Evolutionary conservation across 169 alveolate genomes (phyloP).

Genomic region (Eimeria falciformis): DNA sequence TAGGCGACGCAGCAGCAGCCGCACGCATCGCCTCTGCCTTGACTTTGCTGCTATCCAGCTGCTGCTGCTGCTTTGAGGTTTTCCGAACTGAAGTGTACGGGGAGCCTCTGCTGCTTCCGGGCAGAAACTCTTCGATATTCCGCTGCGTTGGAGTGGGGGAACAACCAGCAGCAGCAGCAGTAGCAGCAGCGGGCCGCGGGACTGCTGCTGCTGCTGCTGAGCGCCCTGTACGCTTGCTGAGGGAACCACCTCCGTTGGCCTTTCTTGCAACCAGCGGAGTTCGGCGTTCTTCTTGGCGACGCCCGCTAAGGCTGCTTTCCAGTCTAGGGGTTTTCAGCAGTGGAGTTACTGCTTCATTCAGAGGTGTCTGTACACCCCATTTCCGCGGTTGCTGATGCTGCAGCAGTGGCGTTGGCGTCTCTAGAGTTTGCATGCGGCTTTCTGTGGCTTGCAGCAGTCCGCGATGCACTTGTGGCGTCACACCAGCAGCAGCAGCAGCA

Average conservation of each 20-base stretch:
- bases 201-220: constrained; percentile 27
- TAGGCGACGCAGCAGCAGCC: constrained; percentile 20
- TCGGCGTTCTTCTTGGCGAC: no score
- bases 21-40: not conserved
- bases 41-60: not conserved
- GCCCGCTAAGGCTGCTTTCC: not conserved
- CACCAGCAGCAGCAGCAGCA: constrained; percentile 33
- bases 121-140: constrained; percentile 36
- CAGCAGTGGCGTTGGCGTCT: not conserved
- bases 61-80: not conserved
- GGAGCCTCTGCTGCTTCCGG: constrained; percentile 13
- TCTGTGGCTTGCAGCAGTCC: constrained; percentile 3
- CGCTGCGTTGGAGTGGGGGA: constrained; percentile 36
- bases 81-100: not conserved
- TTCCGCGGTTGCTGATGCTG: constrained; percentile 34
- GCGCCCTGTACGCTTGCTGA: not conserved
- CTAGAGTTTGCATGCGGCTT: not conserved
- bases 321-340: constrained; percentile 24
- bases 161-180: not conserved
- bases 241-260: no score
- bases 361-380: constrained; percentile 33
- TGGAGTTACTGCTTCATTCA: constrained; percentile 27
- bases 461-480: not conserved
- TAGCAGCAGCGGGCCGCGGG: constrained; percentile 2
- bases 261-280: no score